Percentiles rank a stretch among this genome's conserved stretches.
phyloP scores from a whole-genome alignment of 164 flowering plant species.

The Vitis rupestris region DNA sequence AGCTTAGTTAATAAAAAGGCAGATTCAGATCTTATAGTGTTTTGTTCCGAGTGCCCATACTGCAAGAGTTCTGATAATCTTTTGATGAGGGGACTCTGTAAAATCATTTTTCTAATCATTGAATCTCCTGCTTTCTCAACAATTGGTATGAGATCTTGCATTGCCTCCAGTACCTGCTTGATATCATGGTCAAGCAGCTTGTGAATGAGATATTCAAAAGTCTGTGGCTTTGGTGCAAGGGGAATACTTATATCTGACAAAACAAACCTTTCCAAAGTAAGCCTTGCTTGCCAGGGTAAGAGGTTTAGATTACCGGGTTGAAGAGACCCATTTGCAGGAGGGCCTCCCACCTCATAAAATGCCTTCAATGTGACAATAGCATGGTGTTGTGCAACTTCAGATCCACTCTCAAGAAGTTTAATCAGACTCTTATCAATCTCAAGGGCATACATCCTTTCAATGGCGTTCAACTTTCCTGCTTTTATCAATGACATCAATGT shows the following conservation, averaged over 20 bases:
- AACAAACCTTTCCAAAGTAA: slow-evolving; percentile 35
- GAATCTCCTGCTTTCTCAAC: slow-evolving; percentile 39
- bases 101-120: slow-evolving; percentile 34
- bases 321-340: slow-evolving; percentile 25
- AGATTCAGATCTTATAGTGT: slow-evolving; percentile 32
- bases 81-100: slow-evolving; percentile 37
- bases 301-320: slow-evolving; percentile 29
- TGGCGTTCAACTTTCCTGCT: slow-evolving; percentile 41
- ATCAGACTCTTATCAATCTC: slow-evolving; percentile 42
- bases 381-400: slow-evolving; percentile 47
- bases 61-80: slow-evolving; percentile 33
- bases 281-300: slow-evolving; percentile 54
- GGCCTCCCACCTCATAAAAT: slow-evolving; percentile 38
- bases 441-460: slow-evolving; percentile 37
- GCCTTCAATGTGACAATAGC: slow-evolving; percentile 41
- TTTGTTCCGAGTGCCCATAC: slow-evolving; percentile 15
- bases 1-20: slow-evolving; percentile 47
- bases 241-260: slow-evolving; percentile 20
- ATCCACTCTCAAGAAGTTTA: slow-evolving; percentile 36
- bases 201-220: slow-evolving; percentile 36
- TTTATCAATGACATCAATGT: slow-evolving; percentile 38
- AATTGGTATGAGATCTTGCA: slow-evolving; percentile 46
- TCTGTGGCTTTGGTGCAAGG: slow-evolving; percentile 32
- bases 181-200: slow-evolving; percentile 28
- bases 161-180: slow-evolving; percentile 31